Evolutionary conservation across 2,329 filamentous ascomycete species (phyloP), one percentile per base, ranked within the genome.

Genomic region (Hirsutella minnesotensis): DNA sequence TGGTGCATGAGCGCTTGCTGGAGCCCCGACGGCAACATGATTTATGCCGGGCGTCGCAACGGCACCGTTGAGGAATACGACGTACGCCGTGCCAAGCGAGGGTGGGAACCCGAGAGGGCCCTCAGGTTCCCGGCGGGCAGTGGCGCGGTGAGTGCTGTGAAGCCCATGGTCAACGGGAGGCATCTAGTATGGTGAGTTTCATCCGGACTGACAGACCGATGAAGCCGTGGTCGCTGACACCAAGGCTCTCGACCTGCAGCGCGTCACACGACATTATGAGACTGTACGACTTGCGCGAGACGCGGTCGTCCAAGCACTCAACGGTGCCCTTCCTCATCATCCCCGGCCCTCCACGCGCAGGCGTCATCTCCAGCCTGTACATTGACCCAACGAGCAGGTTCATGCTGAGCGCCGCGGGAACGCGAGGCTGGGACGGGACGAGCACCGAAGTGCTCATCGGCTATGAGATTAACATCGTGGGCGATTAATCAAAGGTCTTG

Each of bases 1-100:
- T 98, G 90, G 90, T 96, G 90, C 62, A 95, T 95, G 80, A 89
- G 86, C 51, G 87, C 88, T 1, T 95, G 88, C 66, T 98, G 92
- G 92, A 90, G 84, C 43, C 88, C 88, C 0, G 86, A 95, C 58
- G 92, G 92, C 13, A 96, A 96, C 63, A 87, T 79, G 62, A 89
- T 98, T 53, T 98, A 95, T 63, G 89, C 85, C 0, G 92, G 92
- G 1, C 73, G 92, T 22, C 75, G 92, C 45, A 96, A 96, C 61
- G 77, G 87, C 41, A 94, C 87, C 0, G 92, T 98, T 0, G 92
- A 98, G 52, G 92, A 98, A 62, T 98, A 85, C 63, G 87, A 79
- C 55, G 70, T 98, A 16, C 86, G 92, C 58, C 87, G 88, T 54
- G 79, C 75, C 0, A 62, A 58, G 40, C 53, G 81, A 1, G 72